Evolutionary conservation across 139 green algal genomes (phyloP), one percentile per base, ranked within the genome.

Genomic region (Astrephomene gubernaculifera): DNA sequence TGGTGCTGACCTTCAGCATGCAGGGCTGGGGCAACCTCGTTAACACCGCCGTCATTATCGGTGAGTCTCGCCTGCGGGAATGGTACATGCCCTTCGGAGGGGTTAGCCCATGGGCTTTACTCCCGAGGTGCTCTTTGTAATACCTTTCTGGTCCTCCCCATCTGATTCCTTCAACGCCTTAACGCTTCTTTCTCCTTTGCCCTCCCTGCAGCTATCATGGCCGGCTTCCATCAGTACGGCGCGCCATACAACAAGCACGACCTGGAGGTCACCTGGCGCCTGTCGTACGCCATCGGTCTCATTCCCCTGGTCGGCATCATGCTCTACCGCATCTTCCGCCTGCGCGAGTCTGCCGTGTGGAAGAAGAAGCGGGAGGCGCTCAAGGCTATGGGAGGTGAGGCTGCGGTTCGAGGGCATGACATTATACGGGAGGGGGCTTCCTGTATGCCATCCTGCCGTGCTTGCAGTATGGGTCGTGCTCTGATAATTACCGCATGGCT

Each of bases 1-100:
- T 96, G 33, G 87, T 95, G n/a, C 82, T 93, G 17, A 90, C 90
- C 33, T 96, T 96, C 88, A 89, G 73, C 68, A 90, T 85, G 79
- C 75, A 83, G 54, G 75, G 75, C 36, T 72, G 57, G 87, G 91
- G 91, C 68, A 94, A 91, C 87, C 29, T 94, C 12, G 54, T 89
- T 68, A 93, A 92, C 75, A 76, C 68, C 53, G 85, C 36, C 19
- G 68, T 86, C 43, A 83, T 83, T 60, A 71, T 83, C 21, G 73
- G 43, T 79, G 60, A 35, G 60, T 14, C 19, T 67, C 17, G 21
- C 52, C 21, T 17, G 17, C 52, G n/a, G n/a, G n/a, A n/a, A n/a
- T n/a, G n/a, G n/a, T n/a, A n/a, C n/a, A n/a, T n/a, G n/a, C n/a
- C n/a, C n/a, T n/a, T n/a, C n/a, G n/a, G n/a, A n/a, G n/a, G n/a